A percentile compares a stretch with the other conserved stretches of the same genome.
Conservation (phyloP, 345 rosid genomes). For the Aegle marmelos region DNA sequence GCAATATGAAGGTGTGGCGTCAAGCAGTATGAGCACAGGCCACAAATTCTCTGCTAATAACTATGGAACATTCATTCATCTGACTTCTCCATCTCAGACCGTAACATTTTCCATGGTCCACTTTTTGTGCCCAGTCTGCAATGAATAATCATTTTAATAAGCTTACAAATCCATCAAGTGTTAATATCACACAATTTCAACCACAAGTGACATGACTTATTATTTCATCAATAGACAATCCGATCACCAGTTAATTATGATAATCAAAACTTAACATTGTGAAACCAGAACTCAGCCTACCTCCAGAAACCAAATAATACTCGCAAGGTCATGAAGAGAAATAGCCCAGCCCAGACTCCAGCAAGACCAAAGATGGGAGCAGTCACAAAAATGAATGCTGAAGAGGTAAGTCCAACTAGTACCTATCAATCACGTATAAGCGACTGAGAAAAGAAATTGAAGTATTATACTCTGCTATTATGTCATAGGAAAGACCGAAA, state of each 20-base stretch:
- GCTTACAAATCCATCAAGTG: not conserved
- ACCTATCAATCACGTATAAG: conserved; percentile 37
- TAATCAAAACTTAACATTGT: not conserved
- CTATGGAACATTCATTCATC: conserved; percentile 20
- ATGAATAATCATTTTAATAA: not conserved
- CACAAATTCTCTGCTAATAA: not conserved
- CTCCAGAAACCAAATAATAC: conserved; percentile 84
- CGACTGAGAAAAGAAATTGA: conserved; percentile 19
- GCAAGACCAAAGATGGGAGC: conserved; percentile 72
- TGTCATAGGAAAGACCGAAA: not conserved
- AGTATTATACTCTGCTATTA: not conserved
- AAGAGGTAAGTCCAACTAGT: conserved; percentile 57
- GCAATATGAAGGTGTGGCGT: not conserved
- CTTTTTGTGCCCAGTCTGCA: conserved; percentile 56
- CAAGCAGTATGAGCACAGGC: not conserved
- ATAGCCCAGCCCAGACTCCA: conserved; percentile 87
- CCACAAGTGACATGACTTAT: not conserved
- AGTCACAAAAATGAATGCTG: conserved; percentile 55
- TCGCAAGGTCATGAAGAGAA: conserved; percentile 89
- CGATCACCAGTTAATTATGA: not conserved
- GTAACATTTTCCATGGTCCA: conserved; percentile 67
- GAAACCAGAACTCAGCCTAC: conserved; percentile 35
- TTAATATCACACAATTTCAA: not conserved
- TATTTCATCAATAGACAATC: not conserved
- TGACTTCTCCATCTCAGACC: conserved; percentile 39